phyloP scores from a whole-genome alignment of 805 yeast species.

The Hemisphaericaspora nanyangensis region DNA sequence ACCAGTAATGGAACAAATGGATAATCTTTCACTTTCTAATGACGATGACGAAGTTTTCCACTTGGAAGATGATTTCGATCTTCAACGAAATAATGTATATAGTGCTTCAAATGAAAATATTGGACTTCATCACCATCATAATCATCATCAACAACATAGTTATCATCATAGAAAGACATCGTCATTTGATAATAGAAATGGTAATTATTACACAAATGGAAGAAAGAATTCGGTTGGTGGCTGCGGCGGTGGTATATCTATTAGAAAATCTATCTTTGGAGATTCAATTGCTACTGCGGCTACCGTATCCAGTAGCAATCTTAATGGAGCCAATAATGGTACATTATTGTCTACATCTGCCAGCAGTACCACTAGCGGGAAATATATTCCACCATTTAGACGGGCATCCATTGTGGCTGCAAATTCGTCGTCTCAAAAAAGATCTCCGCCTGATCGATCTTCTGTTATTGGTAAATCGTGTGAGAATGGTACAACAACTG shows the following conservation, averaged over 20 bases:
- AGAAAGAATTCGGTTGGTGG: slow-evolving; percentile 1
- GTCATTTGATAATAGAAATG: not conserved
- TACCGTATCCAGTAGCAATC: too few species aligned
- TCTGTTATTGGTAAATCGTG: slow-evolving; percentile 1
- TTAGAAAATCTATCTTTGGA: slow-evolving; percentile 3
- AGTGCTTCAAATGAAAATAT: not conserved
- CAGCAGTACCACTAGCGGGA: slow-evolving; percentile 35
- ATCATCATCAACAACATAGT: not conserved
- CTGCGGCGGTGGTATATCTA: too few species aligned
- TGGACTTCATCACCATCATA: not conserved
- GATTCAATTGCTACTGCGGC: not conserved
- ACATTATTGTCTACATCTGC: slow-evolving; percentile 2
- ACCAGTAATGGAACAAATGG: slow-evolving; percentile 36
- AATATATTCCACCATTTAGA: slow-evolving; percentile 70
- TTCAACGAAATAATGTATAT: not conserved
- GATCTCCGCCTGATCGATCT: slow-evolving; percentile 2
- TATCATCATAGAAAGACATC: not conserved
- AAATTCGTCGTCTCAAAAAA: slow-evolving; percentile 1
- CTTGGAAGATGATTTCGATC: slow-evolving; percentile 37
- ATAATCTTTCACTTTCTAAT: slow-evolving; percentile 19
- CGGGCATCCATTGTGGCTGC: slow-evolving; percentile 41
- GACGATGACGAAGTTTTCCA: slow-evolving; percentile 38
- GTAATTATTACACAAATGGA: not conserved
- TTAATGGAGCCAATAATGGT: not conserved
- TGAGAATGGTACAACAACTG: not conserved